Percentiles rank a stretch among this genome's conserved stretches.
Conservation (phyloP, 2,329 filamentous ascomycete genomes). For the Colletotrichum spaethianum region DNA sequence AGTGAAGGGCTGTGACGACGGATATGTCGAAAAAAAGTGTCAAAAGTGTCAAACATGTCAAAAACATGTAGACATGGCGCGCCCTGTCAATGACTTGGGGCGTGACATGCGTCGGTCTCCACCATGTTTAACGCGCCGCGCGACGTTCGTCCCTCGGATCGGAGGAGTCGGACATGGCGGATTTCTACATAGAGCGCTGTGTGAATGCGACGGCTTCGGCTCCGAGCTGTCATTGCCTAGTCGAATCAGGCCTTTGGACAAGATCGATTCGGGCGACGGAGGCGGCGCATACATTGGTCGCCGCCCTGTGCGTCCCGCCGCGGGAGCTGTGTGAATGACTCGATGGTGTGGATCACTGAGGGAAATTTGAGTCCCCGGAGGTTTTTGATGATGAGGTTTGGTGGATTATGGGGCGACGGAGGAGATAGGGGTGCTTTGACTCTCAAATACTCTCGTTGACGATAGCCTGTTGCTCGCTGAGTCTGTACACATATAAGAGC, state of each 20-base stretch:
- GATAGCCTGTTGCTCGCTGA: too few relatives aligned
- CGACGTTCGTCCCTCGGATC: neutral
- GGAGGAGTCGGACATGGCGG: too few relatives aligned
- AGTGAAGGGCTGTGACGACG: too few relatives aligned
- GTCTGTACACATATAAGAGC: too few relatives aligned
- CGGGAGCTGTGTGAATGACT: neutral
- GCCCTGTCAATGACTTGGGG: slow-evolving; percentile 5
- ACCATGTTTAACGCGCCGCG: neutral
- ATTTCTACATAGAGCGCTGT: too few relatives aligned
- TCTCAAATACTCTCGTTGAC: neutral
- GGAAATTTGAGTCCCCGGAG: neutral
- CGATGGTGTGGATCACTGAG: neutral
- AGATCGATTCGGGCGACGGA: too few relatives aligned
- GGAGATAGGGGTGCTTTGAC: neutral
- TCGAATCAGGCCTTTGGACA: too few relatives aligned
- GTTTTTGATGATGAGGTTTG: neutral
- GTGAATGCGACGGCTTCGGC: too few relatives aligned
- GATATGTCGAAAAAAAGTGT: neutral
- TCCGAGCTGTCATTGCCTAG: too few relatives aligned
- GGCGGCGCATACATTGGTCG: too few relatives aligned
- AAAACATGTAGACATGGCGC: neutral
- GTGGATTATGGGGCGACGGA: neutral
- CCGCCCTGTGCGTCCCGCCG: too few relatives aligned
- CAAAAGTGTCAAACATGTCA: neutral
- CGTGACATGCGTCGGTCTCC: neutral